Conservation (phyloP, 495 filamentous ascomycete species). For the Hyaloscypha variabilis region DNA sequence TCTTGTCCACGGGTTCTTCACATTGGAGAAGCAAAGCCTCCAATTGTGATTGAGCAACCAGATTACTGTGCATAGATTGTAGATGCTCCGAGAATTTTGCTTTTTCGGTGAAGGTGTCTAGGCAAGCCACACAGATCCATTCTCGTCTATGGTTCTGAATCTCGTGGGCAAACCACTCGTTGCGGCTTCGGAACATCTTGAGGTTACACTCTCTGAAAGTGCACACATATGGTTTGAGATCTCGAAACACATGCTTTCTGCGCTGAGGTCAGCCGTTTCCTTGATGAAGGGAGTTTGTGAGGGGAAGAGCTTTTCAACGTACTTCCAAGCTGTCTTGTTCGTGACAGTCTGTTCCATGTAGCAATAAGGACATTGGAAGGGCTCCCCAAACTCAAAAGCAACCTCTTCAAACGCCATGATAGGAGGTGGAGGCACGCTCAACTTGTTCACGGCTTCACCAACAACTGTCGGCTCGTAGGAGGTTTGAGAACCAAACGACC, state of each 20-base stretch:
- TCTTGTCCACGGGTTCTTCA: constrained; percentile 23
- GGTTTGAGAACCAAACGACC: constrained; percentile 28
- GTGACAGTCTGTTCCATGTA: constrained; percentile 34
- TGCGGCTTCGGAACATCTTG: constrained; percentile 22
- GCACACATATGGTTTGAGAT: constrained; percentile 40
- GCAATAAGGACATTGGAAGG: constrained; percentile 42
- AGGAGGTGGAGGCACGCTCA: constrained; percentile 20
- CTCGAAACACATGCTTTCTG: constrained; percentile 38
- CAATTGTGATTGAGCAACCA: constrained; percentile 11
- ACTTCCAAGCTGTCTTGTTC: constrained; percentile 39
- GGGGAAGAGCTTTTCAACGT: background rate
- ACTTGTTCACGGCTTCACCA: constrained; percentile 5
- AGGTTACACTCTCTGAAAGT: constrained; percentile 25
- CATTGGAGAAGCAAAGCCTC: constrained; percentile 22
- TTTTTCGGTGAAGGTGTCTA: background rate
- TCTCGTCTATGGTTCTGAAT: constrained; percentile 27
- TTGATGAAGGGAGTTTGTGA: background rate
- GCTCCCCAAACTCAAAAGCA: constrained; percentile 24
- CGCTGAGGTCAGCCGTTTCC: background rate
- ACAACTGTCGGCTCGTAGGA: constrained; percentile 24
- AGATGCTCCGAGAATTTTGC: constrained; percentile 10
- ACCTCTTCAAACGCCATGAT: constrained; percentile 23
- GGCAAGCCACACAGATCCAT: constrained; percentile 15
- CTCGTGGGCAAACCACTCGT: constrained; percentile 30
- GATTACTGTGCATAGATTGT: background rate